A percentile compares a stretch with the other conserved stretches of the same genome.
phyloP scores from a whole-genome alignment of 2,329 filamentous ascomycete species.

The Diaporthe caulivora region DNA sequence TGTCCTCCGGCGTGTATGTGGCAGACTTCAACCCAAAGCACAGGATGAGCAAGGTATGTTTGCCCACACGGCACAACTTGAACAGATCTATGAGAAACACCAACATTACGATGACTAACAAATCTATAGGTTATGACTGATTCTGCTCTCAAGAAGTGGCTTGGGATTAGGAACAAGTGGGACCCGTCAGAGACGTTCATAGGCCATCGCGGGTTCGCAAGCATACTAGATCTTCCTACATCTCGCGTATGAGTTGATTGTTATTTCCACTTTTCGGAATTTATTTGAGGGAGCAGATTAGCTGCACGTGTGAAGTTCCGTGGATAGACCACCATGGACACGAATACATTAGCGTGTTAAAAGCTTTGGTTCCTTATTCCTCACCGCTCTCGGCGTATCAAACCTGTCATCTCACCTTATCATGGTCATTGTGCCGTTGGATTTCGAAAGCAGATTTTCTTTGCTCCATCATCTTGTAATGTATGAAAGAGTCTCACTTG shows the following conservation, averaged over 20 bases:
- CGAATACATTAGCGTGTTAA: neutral
- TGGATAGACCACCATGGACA: neutral
- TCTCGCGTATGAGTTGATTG: neutral
- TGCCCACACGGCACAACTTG: neutral
- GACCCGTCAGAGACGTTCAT: neutral
- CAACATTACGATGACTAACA: neutral
- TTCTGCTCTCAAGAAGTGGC: neutral
- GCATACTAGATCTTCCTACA: neutral
- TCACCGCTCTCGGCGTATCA: neutral
- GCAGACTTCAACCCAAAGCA: slow-evolving; percentile 3
- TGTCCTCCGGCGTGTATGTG: neutral
- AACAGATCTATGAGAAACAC: neutral
- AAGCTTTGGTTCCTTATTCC: neutral
- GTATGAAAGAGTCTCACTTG: fast-evolving
- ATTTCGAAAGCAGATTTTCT: fast-evolving
- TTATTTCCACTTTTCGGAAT: too few species aligned
- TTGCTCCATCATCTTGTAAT: neutral
- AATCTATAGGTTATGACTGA: neutral
- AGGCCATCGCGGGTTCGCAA: neutral
- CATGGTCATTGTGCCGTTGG: neutral
- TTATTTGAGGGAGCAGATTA: neutral
- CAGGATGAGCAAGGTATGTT: neutral
- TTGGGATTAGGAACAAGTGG: neutral
- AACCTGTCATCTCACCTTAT: neutral
- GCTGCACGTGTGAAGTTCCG: neutral